Percentiles rank a stretch among this genome's conserved stretches.
These are phyloP conservation scores for Euphrasia arctica DNA, from an alignment of 305 asterid species.

Conservation along the genomic window DNA sequence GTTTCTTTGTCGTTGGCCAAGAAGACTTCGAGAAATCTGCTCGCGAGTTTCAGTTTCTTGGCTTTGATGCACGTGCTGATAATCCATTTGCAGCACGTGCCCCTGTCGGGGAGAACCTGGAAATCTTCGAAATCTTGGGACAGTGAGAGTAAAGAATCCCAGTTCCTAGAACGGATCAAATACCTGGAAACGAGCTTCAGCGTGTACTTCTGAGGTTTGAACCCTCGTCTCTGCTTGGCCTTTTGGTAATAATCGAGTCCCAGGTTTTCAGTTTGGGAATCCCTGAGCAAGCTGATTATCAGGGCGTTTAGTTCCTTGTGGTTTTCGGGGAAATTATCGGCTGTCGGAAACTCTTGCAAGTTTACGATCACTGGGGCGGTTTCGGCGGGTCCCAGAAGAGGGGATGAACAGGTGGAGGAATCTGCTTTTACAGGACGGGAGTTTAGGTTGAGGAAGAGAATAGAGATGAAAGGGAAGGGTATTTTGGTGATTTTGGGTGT, in stretches of 20 bases:
- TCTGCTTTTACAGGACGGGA: conserved; percentile 34
- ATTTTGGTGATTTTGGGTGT: conserved; percentile 4
- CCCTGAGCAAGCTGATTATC: conserved; percentile 57
- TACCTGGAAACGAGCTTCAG: conserved; percentile 67
- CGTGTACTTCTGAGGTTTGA: conserved; percentile 51
- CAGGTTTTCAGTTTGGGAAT: conserved; percentile 53
- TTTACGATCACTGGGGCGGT: conserved; percentile 38
- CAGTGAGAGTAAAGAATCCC: conserved; percentile 45
- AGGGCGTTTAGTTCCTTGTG: conserved; percentile 48
- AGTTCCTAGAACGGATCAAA: conserved; percentile 49
- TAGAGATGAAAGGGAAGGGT: conserved; percentile 35
- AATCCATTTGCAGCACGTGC: conserved; percentile 53
- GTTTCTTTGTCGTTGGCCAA: conserved; percentile 30
- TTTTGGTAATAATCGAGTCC: conserved; percentile 54
- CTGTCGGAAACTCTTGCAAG: conserved; percentile 36
- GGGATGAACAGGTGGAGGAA: conserved; percentile 57
- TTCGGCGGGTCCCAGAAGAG: conserved; percentile 37
- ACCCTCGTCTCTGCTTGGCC: conserved; percentile 46
- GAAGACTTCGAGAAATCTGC: conserved; percentile 49
- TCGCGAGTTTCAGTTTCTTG: conserved; percentile 62
- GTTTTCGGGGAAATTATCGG: conserved; percentile 32
- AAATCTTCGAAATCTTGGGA: conserved; percentile 50
- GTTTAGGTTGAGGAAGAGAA: conserved; percentile 43
- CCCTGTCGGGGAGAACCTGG: conserved; percentile 50
- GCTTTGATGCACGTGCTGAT: conserved; percentile 48